Percentiles rank a stretch among this genome's conserved stretches.
Conservation (phyloP, 2,329 filamentous ascomycete genomes). For the Phaeoacremonium minimum region DNA sequence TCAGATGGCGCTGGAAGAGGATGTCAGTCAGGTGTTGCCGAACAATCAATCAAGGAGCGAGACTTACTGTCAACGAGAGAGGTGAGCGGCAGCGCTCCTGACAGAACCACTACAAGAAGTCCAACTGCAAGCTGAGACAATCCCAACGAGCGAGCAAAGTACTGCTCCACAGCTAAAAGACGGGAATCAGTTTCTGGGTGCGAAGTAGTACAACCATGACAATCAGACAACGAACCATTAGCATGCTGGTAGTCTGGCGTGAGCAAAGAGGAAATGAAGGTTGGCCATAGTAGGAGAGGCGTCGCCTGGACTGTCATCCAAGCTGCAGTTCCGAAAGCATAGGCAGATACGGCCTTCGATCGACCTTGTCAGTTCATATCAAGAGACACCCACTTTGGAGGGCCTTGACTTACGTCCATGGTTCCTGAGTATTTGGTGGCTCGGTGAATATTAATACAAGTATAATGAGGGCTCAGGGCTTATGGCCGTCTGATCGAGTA, state of each 20-base stretch:
- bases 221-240: conserved; percentile 19
- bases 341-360: conserved; percentile 42
- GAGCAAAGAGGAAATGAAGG: conserved; percentile 40
- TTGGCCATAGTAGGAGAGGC: conserved; percentile 42
- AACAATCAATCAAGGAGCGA: not conserved
- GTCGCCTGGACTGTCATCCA: conserved; percentile 46
- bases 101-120: conserved; percentile 61
- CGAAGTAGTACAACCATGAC: not conserved
- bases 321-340: conserved; percentile 45
- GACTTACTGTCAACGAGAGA: conserved; percentile 36
- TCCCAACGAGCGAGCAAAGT: conserved; percentile 69
- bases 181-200: not conserved
- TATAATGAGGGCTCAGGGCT: too few species aligned
- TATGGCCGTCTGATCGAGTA: too few species aligned
- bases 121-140: conserved; percentile 63
- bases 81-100: conserved; percentile 64
- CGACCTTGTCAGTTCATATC: not conserved
- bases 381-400: not conserved
- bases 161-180: conserved; percentile 57
- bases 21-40: conserved; percentile 3
- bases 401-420: conserved; percentile 7
- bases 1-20: conserved; percentile 21
- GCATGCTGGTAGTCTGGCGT: conserved; percentile 22
- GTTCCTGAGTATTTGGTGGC: not conserved
- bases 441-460: not conserved